Conservation (phyloP, 2,329 filamentous ascomycete species). For the Emericellopsis cladophorae region DNA sequence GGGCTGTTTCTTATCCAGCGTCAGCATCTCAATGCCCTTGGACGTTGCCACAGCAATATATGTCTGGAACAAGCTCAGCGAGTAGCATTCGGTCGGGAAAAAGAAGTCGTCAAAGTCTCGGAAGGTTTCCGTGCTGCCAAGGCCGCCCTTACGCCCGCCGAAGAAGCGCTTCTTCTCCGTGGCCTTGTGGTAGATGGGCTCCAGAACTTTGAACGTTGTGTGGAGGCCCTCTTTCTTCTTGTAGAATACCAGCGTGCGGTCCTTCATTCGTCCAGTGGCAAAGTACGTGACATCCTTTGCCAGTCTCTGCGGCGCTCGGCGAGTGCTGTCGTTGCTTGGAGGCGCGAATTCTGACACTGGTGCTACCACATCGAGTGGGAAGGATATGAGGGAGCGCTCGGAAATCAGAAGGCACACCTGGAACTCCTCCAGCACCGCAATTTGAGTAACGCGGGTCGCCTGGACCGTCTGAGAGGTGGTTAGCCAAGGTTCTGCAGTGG, state of each 20-base stretch:
- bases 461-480: constrained; percentile 52
- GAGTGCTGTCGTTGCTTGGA: constrained; percentile 55
- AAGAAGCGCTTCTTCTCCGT: constrained; percentile 69
- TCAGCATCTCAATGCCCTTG: constrained; percentile 90
- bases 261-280: constrained; percentile 92
- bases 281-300: constrained; percentile 95
- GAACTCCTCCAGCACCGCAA: constrained; percentile 91
- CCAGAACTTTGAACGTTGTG: constrained; percentile 92
- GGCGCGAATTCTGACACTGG: constrained; percentile 49
- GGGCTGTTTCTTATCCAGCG: constrained; percentile 90
- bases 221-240: constrained; percentile 89
- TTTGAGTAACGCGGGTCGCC: constrained; percentile 70
- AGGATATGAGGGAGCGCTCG: constrained; percentile 83
- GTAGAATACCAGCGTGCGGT: constrained; percentile 87
- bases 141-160: constrained; percentile 41
- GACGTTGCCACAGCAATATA: constrained; percentile 85
- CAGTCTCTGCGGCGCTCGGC: constrained; percentile 83
- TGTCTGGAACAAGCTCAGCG: constrained; percentile 90
- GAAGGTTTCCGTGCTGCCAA: constrained; percentile 84
- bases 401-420: constrained; percentile 84
- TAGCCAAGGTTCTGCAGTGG: not conserved
- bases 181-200: constrained; percentile 89
- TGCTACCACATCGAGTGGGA: constrained; percentile 77
- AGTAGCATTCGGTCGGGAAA: constrained; percentile 88
- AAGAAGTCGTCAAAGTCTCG: constrained; percentile 98